Base-by-base conservation (phyloP, 805 yeast species). In the Ogataea angusta region DNA sequence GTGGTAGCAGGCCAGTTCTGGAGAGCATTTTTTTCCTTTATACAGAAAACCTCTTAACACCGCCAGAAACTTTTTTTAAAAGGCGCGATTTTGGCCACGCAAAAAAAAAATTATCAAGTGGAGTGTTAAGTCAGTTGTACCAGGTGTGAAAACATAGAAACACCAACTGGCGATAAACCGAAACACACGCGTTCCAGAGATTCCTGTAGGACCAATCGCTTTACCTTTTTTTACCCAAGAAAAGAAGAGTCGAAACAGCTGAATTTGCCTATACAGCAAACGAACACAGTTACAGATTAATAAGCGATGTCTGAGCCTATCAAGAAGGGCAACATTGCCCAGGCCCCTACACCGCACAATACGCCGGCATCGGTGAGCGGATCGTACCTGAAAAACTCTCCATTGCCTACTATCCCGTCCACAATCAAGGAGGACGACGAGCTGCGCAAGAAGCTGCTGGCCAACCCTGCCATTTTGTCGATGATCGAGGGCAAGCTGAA, bases 311-410 rank as follows among this genome's bases (percentile, higher is more conserved):
- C 91, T 35, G 91, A 83, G 66, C 96, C 96, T 29, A 89, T 89
- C 66, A 85, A 82, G 70, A 76, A 73, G 61, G 84, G 83, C 60
- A 87, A 86, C 60, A 78, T 86, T 51, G 84, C 91, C 48, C 79
- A 81, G 56, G 98, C 99, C 6, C 99, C 99, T 32, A 93, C 99
- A 1, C 99, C 99, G 5, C 99, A 93, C 62, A 93, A 93, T 73
- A 93, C 99, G 1, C 99, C 99, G 12, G 86, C 98, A 3, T 80
- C 91, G 25, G 85, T 83, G 26, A 73, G 87, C 30, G 80, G 79
- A 46, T 82, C 90, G 16, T 85, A 80, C 59, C 68, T 88, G 62
- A 79, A 75, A 59, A 69, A 73, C 41, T 73, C 72, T 36, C 73
- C 78, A 51, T 78, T 77, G 16, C 80, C 82, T 15, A 65, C 72